Base-by-base conservation (phyloP, 176 grass and related monocot species). In the Oryza nivara region DNA sequence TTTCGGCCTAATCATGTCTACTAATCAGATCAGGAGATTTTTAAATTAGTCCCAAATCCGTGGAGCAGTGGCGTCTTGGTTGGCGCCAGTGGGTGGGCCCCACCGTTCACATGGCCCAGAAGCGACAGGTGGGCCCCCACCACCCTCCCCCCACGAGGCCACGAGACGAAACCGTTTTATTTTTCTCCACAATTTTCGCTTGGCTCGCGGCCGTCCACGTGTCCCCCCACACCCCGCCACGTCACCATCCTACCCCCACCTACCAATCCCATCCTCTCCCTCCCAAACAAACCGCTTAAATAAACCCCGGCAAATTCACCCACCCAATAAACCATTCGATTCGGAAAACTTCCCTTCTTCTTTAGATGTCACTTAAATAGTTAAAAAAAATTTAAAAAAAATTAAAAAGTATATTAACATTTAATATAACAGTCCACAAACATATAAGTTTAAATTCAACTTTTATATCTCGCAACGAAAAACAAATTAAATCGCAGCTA, bases 151-250 rank as follows among this genome's bases (percentile, higher is more conserved):
- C n/a, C 58, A 26, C 26, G 26, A 26, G 26, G 26, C 79, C 19
- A 82, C 77, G 83, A 82, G 66, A 71, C 66, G 44, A 9, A 51
- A 44, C 78, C 44, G 9, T 43, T 15, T 14, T 56, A n/a, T 86
- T 82, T 56, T 58, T 86, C 78, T 67, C 65, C 11, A 0, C 43
- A 1, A n/a, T 77, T 77, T 90, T 86, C 61, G 17, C 84, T 82
- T 90, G 88, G 88, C 60, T 61, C 58, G 0, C 46, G 60, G 36
- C 68, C 5, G 23, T 43, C 79, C 88, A 86, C 84, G 88, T 86
- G 69, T 86, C 63, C 20, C 43, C 20, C 30, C 6, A 32, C 2
- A 22, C 17, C 4, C 8, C 15, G 47, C 79, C 83, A 90, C 79
- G 79, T 90, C 83, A 74, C 74, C 83, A 41, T 87, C 7, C 5